Conservation (phyloP, 1,284 basidiomycete genomes). For the Cystobasidium slooffiae region DNA sequence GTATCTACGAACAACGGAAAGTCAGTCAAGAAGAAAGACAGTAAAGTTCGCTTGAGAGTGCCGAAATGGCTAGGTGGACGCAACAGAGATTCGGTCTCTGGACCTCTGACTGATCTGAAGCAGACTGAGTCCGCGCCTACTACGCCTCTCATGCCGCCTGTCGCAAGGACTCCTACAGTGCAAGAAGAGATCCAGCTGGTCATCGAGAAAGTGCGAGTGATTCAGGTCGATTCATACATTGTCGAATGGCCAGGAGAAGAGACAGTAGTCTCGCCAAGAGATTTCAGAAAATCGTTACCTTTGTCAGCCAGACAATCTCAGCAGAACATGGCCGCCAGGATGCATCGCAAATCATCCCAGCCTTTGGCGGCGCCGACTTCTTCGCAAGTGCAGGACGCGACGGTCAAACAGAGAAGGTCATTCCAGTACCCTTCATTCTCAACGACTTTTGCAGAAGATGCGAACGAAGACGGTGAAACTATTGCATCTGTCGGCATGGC, state of each 20-base stretch:
- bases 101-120: background rate
- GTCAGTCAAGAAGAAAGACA: constrained; percentile 35
- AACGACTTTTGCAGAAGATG: background rate
- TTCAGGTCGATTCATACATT: constrained; percentile 26
- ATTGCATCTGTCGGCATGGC: background rate
- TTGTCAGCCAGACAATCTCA: constrained; percentile 1
- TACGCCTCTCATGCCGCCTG: constrained; percentile 1
- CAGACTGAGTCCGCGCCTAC: constrained; percentile 32
- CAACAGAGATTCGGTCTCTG: constrained; percentile 3
- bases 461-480: background rate
- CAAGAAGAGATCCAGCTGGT: constrained; percentile 38
- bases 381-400: background rate
- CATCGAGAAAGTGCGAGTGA: constrained; percentile 33
- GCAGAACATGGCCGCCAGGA: background rate
- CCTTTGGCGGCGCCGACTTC: background rate
- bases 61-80: constrained; percentile 37
- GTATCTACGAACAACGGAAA: constrained; percentile 4
- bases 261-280: background rate
- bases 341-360: constrained; percentile 30
- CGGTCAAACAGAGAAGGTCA: background rate
- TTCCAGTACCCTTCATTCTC: constrained; percentile 6
- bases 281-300: constrained; percentile 10
- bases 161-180: background rate
- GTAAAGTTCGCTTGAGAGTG: constrained; percentile 34
- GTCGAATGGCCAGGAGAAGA: constrained; percentile 40